Evolutionary conservation across 192 early-diverging fungal species (phyloP), one percentile per base, ranked within the genome.

Genomic region (Coemansia sp.): DNA sequence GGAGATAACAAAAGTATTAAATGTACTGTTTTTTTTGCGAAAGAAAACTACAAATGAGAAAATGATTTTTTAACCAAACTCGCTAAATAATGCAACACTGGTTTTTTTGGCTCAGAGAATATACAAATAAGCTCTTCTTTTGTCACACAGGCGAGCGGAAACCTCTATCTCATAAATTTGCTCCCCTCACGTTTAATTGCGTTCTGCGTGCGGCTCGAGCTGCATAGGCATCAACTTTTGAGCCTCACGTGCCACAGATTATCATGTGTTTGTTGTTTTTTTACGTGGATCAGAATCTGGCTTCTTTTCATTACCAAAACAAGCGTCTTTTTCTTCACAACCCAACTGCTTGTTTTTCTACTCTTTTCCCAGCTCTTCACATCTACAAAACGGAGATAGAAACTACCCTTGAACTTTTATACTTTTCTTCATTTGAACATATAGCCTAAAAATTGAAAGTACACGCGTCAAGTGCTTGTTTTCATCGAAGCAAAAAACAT

Each of bases 21-120:
- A 42, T 62, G 63, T 57, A 48, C 21, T 15, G 37, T 58, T 57
- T 46, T 46, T 42, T 64, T 64, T 40, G 56, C 62, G 61, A 69
- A 63, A 63, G 52, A 22, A 40, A 21, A 32, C 12, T 18, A 13
- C 37, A 41, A 67, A 19, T 32, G 43, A 21, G 46, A 60, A 47
- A 52, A 68, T 43, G 59, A 15, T 39, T 41, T 41, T 19, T 12
- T 54, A 55, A 54, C 47, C 11, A 49, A n/a, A 16, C 18, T 10
- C 15, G 9, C 18, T 49, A n/a, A 26, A 26, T n/a, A 45, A 45
- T 45, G 42, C 42, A 45, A 45, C 8, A 45, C 13, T 4, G 4
- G 10, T 45, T 12, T 12, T 45, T 45, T 45, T 13, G 16, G n/a
- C 19, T 15, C 4, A 12, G 47, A 15, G 19, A 49, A 49, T 15